Conservation (phyloP, 140 eudicot species). For the Bidens hawaiensis region DNA sequence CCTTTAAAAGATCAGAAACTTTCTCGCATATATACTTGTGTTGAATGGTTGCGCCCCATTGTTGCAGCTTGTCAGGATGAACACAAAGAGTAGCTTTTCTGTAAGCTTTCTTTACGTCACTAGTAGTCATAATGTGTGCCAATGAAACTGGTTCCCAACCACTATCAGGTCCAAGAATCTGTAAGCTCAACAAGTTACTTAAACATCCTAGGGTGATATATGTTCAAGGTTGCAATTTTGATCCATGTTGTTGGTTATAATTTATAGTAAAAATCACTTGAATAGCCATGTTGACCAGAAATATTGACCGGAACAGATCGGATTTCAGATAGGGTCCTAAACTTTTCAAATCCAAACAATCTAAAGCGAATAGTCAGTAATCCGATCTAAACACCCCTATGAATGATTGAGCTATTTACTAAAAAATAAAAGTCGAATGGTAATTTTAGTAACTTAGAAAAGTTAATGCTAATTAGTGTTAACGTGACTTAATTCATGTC, state of each 20-base stretch:
- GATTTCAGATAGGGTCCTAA: no score
- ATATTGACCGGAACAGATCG: no score
- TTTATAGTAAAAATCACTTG: neutral
- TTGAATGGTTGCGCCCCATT: slow-evolving; percentile 88
- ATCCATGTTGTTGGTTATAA: neutral
- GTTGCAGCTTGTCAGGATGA: slow-evolving; percentile 98
- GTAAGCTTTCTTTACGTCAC: slow-evolving; percentile 96
- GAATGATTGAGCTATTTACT: no score
- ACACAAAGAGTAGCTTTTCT: slow-evolving; percentile 90
- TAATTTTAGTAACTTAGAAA: no score
- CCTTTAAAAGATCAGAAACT: slow-evolving; percentile 99
- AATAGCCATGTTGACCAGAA: neutral
- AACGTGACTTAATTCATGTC: no score
- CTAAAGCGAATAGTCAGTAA: no score
- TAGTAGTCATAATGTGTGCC: slow-evolving; percentile 60
- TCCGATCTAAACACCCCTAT: no score
- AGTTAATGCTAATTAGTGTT: no score
- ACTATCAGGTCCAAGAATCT: slow-evolving; percentile 89
- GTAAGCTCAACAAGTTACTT: slow-evolving; percentile 25
- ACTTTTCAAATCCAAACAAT: no score
- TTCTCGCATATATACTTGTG: slow-evolving; percentile 95
- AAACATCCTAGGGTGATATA: neutral
- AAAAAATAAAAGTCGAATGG: no score
- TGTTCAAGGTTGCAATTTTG: neutral
- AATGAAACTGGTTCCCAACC: slow-evolving; percentile 90